Conservation (phyloP, 441 rosid species). For the Macaranga tanarius region DNA sequence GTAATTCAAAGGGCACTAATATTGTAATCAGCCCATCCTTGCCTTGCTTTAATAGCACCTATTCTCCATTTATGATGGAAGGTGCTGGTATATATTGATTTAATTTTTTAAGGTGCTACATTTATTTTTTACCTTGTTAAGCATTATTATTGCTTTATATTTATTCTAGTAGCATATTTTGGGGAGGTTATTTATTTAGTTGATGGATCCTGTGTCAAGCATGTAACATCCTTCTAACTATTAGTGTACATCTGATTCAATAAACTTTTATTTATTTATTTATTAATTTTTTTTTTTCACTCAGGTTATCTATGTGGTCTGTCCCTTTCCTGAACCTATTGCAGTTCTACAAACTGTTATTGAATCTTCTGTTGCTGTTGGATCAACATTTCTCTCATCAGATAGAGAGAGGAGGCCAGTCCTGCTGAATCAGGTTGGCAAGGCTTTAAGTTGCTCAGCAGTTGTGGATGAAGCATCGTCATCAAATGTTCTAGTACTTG, state of each 20-base stretch:
- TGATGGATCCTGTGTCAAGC: conserved; percentile 2
- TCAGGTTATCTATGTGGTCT: conserved; percentile 96
- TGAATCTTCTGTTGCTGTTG: conserved; percentile 89
- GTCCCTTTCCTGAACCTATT: conserved; percentile 97
- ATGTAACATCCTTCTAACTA: not conserved
- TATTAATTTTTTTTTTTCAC: conserved; percentile 23
- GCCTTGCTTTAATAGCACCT: conserved; percentile 5
- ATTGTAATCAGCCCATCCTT: not conserved
- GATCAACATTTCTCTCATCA: conserved; percentile 62
- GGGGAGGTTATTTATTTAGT: not conserved
- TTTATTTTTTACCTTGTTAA: not conserved
- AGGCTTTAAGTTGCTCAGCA: conserved; percentile 83
- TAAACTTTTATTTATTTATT: no score
- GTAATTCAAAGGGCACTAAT: not conserved
- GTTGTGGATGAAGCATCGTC: conserved; percentile 91
- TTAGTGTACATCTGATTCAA: conserved; percentile 9
- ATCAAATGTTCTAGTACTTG: conserved; percentile 75
- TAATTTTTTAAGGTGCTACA: not conserved
- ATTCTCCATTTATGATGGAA: conserved; percentile 4
- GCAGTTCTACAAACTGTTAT: conserved; percentile 85
- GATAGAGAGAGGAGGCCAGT: conserved; percentile 75
- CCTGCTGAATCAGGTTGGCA: conserved; percentile 76
- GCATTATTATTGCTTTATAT: not conserved
- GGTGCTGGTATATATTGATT: not conserved
- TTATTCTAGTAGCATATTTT: no score